These are phyloP conservation scores for Metschnikowia corniflorae DNA, from an alignment of 805 yeast species.

Conservation along the genomic window DNA sequence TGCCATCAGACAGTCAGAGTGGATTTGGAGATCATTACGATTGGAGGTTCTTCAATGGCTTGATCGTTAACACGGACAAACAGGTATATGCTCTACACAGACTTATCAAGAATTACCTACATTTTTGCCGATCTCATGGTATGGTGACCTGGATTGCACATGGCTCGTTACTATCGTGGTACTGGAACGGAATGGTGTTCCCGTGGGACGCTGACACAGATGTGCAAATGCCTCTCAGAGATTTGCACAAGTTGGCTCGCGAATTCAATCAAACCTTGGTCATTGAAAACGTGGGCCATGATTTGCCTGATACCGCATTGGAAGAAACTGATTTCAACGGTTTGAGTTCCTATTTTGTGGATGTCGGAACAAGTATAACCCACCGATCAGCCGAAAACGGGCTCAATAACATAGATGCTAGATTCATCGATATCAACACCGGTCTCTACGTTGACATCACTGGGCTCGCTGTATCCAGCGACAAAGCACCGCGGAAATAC, in stretches of 20 bases:
- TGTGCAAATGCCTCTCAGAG: constrained; percentile 24
- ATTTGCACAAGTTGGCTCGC: constrained; percentile 18
- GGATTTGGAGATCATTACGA: constrained; percentile 19
- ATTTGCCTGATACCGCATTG: constrained; percentile 6
- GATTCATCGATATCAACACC: constrained; percentile 34
- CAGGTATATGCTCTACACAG: constrained; percentile 19
- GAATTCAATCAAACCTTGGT: constrained; percentile 22
- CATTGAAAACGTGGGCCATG: constrained; percentile 20
- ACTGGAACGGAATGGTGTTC: constrained; percentile 23
- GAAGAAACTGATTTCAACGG: constrained; percentile 47
- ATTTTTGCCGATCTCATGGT: constrained; percentile 19
- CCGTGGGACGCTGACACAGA: constrained; percentile 27
- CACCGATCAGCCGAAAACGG: constrained; percentile 14
- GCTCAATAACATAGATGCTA: constrained; percentile 32
- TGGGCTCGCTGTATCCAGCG: constrained; percentile 12
- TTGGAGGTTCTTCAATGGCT: constrained; percentile 23
- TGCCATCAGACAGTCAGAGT: constrained; percentile 2
- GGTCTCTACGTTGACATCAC: constrained; percentile 20
- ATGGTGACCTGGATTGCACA: constrained; percentile 25
- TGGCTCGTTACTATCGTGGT: constrained; percentile 22
- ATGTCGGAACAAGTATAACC: constrained; percentile 13
- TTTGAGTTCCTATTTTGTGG: constrained; percentile 13
- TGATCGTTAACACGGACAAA: constrained; percentile 9
- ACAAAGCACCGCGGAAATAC: constrained; percentile 12
- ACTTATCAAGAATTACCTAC: constrained; percentile 18